phyloP scores from a whole-genome alignment of 495 filamentous ascomycete genomes.

The Eremomyces bilateralis region DNA sequence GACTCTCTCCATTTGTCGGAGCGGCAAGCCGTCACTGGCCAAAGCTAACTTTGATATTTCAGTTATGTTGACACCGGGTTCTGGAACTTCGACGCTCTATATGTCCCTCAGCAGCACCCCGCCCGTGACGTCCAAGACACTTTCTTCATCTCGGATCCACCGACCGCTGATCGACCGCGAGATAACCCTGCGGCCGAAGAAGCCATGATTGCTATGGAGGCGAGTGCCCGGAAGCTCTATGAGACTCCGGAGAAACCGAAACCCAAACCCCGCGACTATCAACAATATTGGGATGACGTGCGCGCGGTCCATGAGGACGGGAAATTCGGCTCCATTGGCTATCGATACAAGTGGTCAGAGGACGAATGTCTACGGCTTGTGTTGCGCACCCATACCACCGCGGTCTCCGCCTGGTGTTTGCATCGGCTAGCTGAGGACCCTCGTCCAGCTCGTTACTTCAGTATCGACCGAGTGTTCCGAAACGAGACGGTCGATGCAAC shows the following conservation, averaged over 20 bases:
- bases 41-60: constrained; percentile 9
- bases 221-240: constrained; percentile 12
- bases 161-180: constrained; percentile 49
- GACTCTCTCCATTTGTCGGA: neutral
- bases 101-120: constrained; percentile 92
- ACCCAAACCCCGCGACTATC: constrained; percentile 35
- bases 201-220: constrained; percentile 19
- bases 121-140: constrained; percentile 93
- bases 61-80: constrained; percentile 88
- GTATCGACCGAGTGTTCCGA: constrained; percentile 91
- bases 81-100: constrained; percentile 97
- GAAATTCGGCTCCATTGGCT: constrained; percentile 83
- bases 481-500: constrained; percentile 93
- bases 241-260: constrained; percentile 19
- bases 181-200: constrained; percentile 33
- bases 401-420: constrained; percentile 68
- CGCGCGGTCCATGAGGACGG: constrained; percentile 62
- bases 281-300: constrained; percentile 72
- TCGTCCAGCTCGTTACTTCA: constrained; percentile 79
- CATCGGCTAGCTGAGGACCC: constrained; percentile 68
- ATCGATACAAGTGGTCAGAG: constrained; percentile 77
- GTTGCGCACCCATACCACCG: constrained; percentile 88
- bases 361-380: constrained; percentile 81
- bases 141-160: constrained; percentile 88
- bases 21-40: no score